Conservation (phyloP, 2,329 filamentous ascomycete genomes). For the Juglanconis oblonga region DNA sequence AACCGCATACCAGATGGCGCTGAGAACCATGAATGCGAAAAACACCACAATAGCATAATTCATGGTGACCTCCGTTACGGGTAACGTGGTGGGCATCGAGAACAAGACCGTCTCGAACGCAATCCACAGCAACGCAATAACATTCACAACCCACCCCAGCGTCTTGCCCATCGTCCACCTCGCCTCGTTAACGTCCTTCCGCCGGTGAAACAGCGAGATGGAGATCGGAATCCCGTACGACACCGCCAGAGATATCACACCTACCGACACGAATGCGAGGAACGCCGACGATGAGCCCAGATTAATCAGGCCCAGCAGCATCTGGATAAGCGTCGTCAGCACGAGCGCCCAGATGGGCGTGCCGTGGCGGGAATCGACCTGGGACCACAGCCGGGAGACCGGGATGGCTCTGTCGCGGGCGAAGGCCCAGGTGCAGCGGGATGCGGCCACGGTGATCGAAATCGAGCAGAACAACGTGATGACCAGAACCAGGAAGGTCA, state of each 20-base stretch:
- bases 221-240: slow-evolving; percentile 55
- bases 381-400: slow-evolving; percentile 45
- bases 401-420: slow-evolving; percentile 58
- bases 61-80: slow-evolving; percentile 45
- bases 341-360: slow-evolving; percentile 56
- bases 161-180: slow-evolving; percentile 42
- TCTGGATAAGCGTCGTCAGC: slow-evolving; percentile 51
- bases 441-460: slow-evolving; percentile 65
- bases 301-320: slow-evolving; percentile 55
- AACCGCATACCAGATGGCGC: slow-evolving; percentile 46
- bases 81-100: slow-evolving; percentile 48
- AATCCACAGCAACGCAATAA: slow-evolving; percentile 48
- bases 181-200: slow-evolving; percentile 45
- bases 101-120: slow-evolving; percentile 51
- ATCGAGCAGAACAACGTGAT: slow-evolving; percentile 59
- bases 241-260: slow-evolving; percentile 53
- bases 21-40: slow-evolving; percentile 45
- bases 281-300: slow-evolving; percentile 57
- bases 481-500: slow-evolving; percentile 52
- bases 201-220: slow-evolving; percentile 44
- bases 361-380: slow-evolving; percentile 49
- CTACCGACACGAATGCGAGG: slow-evolving; percentile 54
- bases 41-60: slow-evolving; percentile 60
- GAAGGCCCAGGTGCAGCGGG: slow-evolving; percentile 65
- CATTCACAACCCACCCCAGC: slow-evolving; percentile 43